Percentiles rank a stretch among this genome's conserved stretches.
These are phyloP conservation scores for Pseudoturritis turrita DNA, from an alignment of 345 rosid species.

Conservation along the genomic window DNA sequence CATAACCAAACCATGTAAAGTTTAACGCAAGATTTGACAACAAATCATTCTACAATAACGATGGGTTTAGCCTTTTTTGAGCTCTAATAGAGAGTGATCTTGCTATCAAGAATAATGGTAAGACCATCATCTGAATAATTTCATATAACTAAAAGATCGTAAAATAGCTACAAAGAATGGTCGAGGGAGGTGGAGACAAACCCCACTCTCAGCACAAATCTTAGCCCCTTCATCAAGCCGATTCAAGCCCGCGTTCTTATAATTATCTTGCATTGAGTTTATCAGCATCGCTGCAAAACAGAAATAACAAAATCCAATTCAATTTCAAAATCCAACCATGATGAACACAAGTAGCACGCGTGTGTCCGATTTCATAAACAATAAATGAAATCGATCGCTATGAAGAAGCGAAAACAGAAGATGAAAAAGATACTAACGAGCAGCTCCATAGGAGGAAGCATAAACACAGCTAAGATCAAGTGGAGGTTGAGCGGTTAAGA, in stretches of 20 bases:
- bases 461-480: conserved; percentile 41
- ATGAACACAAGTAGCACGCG: too few species aligned
- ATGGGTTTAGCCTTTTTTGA: too few species aligned
- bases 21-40: too few species aligned
- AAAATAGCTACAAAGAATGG: background rate
- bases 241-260: conserved; percentile 34
- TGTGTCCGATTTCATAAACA: too few species aligned
- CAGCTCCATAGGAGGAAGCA: conserved; percentile 52
- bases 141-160: too few species aligned
- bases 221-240: conserved; percentile 42
- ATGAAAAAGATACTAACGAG: conserved; percentile 57
- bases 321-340: background rate
- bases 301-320: background rate
- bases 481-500: conserved; percentile 53
- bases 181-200: conserved; percentile 9
- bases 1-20: background rate
- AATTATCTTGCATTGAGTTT: conserved; percentile 42
- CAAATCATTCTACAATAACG: too few species aligned
- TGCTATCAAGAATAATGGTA: too few species aligned
- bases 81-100: too few species aligned
- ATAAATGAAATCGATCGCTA: background rate
- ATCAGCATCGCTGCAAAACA: conserved; percentile 49
- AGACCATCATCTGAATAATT: too few species aligned
- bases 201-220: conserved; percentile 53
- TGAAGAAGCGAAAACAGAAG: too few species aligned